Conservation (phyloP, 805 yeast genomes). For the Kluyveromyces wickerhamii region DNA sequence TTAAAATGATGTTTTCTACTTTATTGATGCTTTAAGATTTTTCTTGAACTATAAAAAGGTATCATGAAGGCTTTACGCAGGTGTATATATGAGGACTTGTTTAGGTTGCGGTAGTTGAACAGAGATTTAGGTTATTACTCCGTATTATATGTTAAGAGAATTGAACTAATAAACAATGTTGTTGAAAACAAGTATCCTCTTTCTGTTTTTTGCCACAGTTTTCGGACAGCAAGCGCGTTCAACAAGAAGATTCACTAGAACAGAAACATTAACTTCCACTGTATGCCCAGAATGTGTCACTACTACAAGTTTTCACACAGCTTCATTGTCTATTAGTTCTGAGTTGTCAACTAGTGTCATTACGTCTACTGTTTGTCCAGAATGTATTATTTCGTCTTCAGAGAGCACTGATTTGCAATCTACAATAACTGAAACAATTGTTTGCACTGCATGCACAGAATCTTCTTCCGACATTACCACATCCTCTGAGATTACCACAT, state of each 20-base stretch:
- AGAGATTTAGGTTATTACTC: too few relatives aligned
- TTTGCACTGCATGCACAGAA: neutral
- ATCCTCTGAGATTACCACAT: neutral
- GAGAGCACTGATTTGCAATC: neutral
- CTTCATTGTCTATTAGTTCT: slow-evolving; percentile 2
- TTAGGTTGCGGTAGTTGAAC: too few relatives aligned
- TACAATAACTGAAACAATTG: neutral
- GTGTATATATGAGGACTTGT: too few relatives aligned
- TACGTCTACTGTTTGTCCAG: slow-evolving; percentile 4
- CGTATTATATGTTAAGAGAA: too few relatives aligned
- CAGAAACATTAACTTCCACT: slow-evolving; percentile 5
- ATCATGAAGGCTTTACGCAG: too few relatives aligned
- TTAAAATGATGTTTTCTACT: too few relatives aligned
- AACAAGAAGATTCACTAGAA: slow-evolving; percentile 5
- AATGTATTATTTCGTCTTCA: neutral
- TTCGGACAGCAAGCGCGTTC: slow-evolving; percentile 1
- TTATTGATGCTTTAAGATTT: too few relatives aligned
- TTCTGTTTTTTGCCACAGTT: slow-evolving; percentile 1
- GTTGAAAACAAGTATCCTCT: too few relatives aligned
- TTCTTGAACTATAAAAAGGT: too few relatives aligned
- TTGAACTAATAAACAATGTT: too few relatives aligned
- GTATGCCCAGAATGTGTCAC: slow-evolving; percentile 11
- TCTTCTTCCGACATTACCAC: neutral
- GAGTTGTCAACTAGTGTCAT: neutral
- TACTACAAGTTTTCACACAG: slow-evolving; percentile 4